Evolutionary conservation across 1,284 basidiomycete species (phyloP).

Genomic region (Phlebopus sp.): DNA sequence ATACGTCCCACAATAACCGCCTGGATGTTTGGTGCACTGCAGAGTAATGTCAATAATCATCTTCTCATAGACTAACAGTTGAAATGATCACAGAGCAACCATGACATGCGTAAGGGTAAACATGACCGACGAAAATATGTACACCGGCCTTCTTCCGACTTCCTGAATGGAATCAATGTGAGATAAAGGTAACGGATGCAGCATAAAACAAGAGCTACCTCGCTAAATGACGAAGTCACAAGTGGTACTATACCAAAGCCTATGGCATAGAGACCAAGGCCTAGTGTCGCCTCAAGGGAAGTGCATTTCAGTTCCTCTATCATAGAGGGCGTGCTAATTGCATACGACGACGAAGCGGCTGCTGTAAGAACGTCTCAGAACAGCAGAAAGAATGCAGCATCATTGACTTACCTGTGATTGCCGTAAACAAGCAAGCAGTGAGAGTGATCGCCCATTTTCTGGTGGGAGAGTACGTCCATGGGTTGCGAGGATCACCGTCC

Average conservation of each 20-base stretch:
- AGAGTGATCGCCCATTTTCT: slow-evolving; percentile 30
- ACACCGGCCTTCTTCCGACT: slow-evolving; percentile 46
- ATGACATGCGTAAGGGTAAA: slow-evolving; percentile 40
- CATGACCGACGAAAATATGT: slow-evolving; percentile 38
- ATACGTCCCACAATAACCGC: slow-evolving; percentile 20
- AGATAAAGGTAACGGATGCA: neutral
- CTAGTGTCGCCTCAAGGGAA: slow-evolving; percentile 34
- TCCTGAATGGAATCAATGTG: slow-evolving; percentile 28
- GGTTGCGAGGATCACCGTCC: slow-evolving; percentile 25
- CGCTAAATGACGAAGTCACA: slow-evolving; percentile 45
- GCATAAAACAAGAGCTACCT: slow-evolving; percentile 22
- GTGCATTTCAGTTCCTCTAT: slow-evolving; percentile 38
- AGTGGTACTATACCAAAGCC: slow-evolving; percentile 49
- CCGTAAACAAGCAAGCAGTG: slow-evolving; percentile 17
- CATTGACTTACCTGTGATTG: slow-evolving; percentile 12
- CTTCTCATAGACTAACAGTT: neutral
- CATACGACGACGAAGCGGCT: slow-evolving; percentile 38
- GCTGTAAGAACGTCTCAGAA: slow-evolving; percentile 20
- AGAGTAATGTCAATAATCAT: neutral
- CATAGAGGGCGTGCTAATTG: slow-evolving; percentile 40
- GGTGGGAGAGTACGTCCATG: slow-evolving; percentile 17
- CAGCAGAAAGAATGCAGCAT: neutral
- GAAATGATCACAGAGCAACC: slow-evolving; percentile 37
- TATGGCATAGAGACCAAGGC: slow-evolving; percentile 39
- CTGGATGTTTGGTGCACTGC: slow-evolving; percentile 29